A percentile compares a stretch with the other conserved stretches of the same genome.
phyloP scores from a whole-genome alignment of 768 basidiomycete genomes.

The Chiua virens region DNA sequence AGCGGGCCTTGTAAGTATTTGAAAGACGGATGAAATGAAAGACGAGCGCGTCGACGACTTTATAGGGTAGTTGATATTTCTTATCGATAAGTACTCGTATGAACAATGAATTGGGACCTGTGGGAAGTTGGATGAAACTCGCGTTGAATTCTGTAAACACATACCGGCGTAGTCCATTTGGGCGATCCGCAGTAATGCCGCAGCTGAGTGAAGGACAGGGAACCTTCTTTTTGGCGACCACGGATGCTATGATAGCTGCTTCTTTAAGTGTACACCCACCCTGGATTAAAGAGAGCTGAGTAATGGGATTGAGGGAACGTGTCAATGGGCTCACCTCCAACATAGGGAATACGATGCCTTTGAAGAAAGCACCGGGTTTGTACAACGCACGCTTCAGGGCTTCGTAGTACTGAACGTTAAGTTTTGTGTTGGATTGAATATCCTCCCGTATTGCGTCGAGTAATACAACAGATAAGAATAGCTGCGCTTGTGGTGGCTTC shows the following conservation, averaged over 20 bases:
- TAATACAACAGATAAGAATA: conserved; percentile 90
- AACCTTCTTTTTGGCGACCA: conserved; percentile 88
- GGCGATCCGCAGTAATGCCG: conserved; percentile 88
- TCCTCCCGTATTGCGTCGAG: conserved; percentile 89
- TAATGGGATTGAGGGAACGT: conserved; percentile 28
- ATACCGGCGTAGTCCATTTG: conserved; percentile 95
- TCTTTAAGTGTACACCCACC: conserved; percentile 89
- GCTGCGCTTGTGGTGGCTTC: conserved; percentile 91
- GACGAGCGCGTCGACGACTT: conserved; percentile 94
- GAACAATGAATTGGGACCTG: conserved; percentile 92
- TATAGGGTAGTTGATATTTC: conserved; percentile 96
- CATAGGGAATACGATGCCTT: conserved; percentile 94
- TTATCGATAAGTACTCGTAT: conserved; percentile 97
- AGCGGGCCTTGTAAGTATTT: conserved; percentile 79
- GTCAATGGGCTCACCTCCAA: conserved; percentile 64
- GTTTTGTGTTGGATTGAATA: conserved; percentile 81
- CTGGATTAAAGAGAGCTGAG: conserved; percentile 32
- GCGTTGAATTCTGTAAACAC: conserved; percentile 1
- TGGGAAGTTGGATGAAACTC: not conserved
- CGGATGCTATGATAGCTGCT: conserved; percentile 90
- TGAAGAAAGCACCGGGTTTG: conserved; percentile 98
- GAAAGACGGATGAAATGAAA: conserved; percentile 98
- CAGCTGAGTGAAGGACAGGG: conserved; percentile 95
- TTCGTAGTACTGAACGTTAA: conserved; percentile 93
- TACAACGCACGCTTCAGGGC: conserved; percentile 90